phyloP scores from a whole-genome alignment of 2,329 filamentous ascomycete genomes.

The Podosphaera xanthii region DNA sequence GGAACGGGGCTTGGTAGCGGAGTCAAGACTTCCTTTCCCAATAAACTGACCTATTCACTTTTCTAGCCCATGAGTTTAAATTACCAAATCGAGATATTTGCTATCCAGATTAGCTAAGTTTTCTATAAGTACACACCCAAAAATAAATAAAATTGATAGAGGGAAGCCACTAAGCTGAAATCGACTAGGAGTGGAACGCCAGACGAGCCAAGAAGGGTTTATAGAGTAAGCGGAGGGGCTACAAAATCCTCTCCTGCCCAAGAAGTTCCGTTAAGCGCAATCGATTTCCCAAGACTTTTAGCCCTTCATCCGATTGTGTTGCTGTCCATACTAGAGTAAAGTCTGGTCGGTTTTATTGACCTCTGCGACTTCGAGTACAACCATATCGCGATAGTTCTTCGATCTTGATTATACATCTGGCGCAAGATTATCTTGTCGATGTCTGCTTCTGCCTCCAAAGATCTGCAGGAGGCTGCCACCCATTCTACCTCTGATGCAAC shows the following conservation, averaged over 20 bases:
- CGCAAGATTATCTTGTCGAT: slow-evolving; percentile 1
- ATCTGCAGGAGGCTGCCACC: slow-evolving; percentile 6
- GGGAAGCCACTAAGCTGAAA: neutral
- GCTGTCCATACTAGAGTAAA: neutral
- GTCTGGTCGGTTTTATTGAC: neutral
- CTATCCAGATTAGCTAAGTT: neutral
- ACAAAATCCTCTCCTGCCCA: slow-evolving; percentile 1
- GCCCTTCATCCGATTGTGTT: neutral
- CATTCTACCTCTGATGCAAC: slow-evolving; percentile 5
- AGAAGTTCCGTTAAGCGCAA: neutral
- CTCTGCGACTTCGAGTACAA: neutral
- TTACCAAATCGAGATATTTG: neutral
- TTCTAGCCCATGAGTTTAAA: neutral
- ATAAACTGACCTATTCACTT: neutral
- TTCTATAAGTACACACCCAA: neutral
- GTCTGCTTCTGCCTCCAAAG: slow-evolving; percentile 6
- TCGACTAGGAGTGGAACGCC: slow-evolving; percentile 1
- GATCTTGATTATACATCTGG: neutral
- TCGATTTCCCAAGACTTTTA: neutral
- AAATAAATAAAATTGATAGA: neutral
- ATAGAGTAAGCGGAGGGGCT: slow-evolving; percentile 1
- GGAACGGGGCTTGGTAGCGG: neutral
- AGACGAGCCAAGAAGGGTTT: neutral
- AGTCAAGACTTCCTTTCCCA: neutral
- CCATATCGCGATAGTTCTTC: neutral